These are phyloP conservation scores for Stachybotrys chlorohalonatus DNA, from an alignment of 2,329 filamentous ascomycete species.

Conservation along the genomic window DNA sequence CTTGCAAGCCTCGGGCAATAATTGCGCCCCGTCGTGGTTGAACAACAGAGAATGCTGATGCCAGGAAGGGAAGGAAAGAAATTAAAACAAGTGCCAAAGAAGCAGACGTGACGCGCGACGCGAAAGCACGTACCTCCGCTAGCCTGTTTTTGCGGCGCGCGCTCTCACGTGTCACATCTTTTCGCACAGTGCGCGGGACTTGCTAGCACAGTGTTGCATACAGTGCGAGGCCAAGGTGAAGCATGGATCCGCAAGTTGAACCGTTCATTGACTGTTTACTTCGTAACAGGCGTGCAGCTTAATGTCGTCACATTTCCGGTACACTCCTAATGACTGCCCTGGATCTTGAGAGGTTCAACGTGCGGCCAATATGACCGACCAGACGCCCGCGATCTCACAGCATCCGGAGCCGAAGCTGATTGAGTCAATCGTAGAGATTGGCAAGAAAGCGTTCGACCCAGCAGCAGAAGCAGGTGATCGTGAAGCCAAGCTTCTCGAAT, in stretches of 20 bases:
- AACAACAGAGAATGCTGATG: not conserved
- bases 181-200: too few relatives aligned
- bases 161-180: not conserved
- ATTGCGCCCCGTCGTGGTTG: not conserved
- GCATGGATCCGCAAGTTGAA: too few relatives aligned
- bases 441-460: constrained; percentile 41
- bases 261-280: too few relatives aligned
- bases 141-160: not conserved
- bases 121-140: not conserved
- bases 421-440: constrained; percentile 27
- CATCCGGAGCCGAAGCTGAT: constrained; percentile 18
- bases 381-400: constrained; percentile 1
- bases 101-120: not conserved
- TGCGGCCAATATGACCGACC: not conserved
- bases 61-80: not conserved
- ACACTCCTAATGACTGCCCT: not conserved
- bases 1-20: not conserved
- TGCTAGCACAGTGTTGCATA: too few relatives aligned
- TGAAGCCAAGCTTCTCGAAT: constrained; percentile 26
- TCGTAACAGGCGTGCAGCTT: too few relatives aligned
- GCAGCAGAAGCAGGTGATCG: constrained; percentile 21
- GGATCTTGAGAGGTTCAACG: not conserved
- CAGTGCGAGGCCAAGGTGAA: too few relatives aligned
- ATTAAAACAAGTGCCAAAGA: not conserved
- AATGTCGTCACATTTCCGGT: not conserved